Evolutionary conservation across 2,329 filamentous ascomycete species (phyloP), one percentile per base, ranked within the genome.

Genomic region (Teratosphaeria nubilosa): DNA sequence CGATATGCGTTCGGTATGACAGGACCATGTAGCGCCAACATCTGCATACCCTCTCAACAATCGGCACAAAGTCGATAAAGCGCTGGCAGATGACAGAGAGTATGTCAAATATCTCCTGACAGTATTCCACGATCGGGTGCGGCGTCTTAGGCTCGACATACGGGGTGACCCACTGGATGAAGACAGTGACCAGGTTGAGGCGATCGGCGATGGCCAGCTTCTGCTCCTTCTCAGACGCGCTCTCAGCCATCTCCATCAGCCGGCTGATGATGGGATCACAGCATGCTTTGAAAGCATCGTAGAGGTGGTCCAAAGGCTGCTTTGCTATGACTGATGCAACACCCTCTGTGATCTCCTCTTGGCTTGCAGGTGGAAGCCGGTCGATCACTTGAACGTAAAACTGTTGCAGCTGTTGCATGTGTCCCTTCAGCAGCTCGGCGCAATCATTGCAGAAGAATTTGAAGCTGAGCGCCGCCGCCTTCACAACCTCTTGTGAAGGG

Each of bases 21-120:
- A 97, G 90, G 45, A 99, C 84, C 89, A 97, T 96, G 72, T 92
- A 88, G 62, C 95, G 85, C 91, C 92, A 99, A 78, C 90, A 96
- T 62, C 92, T 85, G 74, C 92, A 97, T 27, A 99, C 84, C 50
- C 92, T 83, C 77, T 99, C 94, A 64, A 95, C 87, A 59, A 99
- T 95, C 3, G 94, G 92, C 14, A 86, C 81, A 65, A 91, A 96
- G 66, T 82, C 79, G 61, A 91, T 83, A 71, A 97, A 99, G 70
- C 86, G 92, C 68, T 95, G 88, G 57, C 95, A 81, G 60, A 99
- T 88, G 7, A 88, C 90, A 9, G 89, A 85, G 59, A 97, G 80
- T 45, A 96, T 85, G 0, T 90, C 89, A 72, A 97, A 90, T 22
- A 96, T 87, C 71, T 97, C 91, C 67, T 92, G 84, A 81, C 94